Base-by-base conservation (phyloP, 2,329 filamentous ascomycete genomes). In the Monosporascus sp. region DNA sequence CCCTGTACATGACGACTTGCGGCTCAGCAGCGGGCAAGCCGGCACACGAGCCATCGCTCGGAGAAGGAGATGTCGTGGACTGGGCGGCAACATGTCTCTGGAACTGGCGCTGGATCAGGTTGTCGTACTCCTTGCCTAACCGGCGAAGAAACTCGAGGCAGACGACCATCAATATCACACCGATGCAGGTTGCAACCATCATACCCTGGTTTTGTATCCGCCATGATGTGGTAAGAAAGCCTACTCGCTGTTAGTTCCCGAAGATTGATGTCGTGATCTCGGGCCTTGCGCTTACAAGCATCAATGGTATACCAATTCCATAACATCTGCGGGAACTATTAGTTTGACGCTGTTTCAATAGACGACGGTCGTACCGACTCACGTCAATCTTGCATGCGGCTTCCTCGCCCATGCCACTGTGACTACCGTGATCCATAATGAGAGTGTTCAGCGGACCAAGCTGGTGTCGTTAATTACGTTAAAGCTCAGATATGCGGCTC, bases 291-390 rank as follows among this genome's bases (percentile, higher is more conserved):
- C 64, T 9, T 63, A 67, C 73, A 75, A 35, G 72, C 64, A 52
- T 72, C 72, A 53, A 72, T 65, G 0, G 70, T 74, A 56, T 73
- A 67, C 70, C 72, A 75, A 59, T 75, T 75, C 71, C 72, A 74
- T 19, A 74, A 59, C 73, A 76, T 76, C 73, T 75, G 52, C n/a
- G 14, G n/a, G 9, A 11, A 31, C 7, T 22, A 35, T 52, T 52
- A 31, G 58, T 55, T 54, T 17, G 49, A 47, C 35, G 38, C 52
- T 49, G 48, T 49, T 27, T 37, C 26, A 46, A 37, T 37, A 50
- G 17, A 6, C 7, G n/a, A 2, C 24, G 11, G 40, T 5, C 3
- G 26, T 16, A 7, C 6, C 24, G 47, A 52, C 54, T 49, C 48
- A 58, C 56, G 16, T 48, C 48, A 37, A 58, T 46, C 49, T 56